phyloP scores from a whole-genome alignment of 306 rosid species.

The Malus fusca region DNA sequence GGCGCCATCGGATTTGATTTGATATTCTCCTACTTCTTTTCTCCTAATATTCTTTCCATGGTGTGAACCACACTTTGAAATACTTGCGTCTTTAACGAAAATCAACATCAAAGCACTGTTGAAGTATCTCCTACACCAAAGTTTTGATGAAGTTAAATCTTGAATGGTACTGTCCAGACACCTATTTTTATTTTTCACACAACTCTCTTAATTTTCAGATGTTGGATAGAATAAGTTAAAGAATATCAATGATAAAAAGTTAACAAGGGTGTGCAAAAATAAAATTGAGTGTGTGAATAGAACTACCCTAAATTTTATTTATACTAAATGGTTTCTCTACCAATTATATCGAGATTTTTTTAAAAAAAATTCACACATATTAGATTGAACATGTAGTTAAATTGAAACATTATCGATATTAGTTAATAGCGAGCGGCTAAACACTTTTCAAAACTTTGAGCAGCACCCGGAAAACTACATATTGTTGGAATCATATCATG shows the following conservation, averaged over 20 bases:
- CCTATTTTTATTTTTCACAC: too few species aligned
- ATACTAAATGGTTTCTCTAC: too few species aligned
- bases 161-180: too few species aligned
- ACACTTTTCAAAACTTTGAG: neutral
- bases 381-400: too few species aligned
- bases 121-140: neutral
- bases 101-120: neutral
- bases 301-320: too few species aligned
- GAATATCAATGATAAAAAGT: too few species aligned
- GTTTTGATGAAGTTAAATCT: neutral
- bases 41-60: neutral
- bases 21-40: neutral
- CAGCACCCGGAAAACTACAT: neutral
- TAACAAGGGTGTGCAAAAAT: too few species aligned
- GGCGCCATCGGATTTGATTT: neutral
- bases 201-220: too few species aligned
- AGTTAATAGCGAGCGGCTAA: neutral
- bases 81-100: neutral
- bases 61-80: neutral
- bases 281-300: too few species aligned
- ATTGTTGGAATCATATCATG: neutral
- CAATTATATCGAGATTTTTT: too few species aligned
- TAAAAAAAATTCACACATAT: neutral
- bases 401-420: neutral
- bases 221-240: too few species aligned